Conservation (phyloP, 805 yeast genomes). For the Alloascoidea hylecoeti region DNA sequence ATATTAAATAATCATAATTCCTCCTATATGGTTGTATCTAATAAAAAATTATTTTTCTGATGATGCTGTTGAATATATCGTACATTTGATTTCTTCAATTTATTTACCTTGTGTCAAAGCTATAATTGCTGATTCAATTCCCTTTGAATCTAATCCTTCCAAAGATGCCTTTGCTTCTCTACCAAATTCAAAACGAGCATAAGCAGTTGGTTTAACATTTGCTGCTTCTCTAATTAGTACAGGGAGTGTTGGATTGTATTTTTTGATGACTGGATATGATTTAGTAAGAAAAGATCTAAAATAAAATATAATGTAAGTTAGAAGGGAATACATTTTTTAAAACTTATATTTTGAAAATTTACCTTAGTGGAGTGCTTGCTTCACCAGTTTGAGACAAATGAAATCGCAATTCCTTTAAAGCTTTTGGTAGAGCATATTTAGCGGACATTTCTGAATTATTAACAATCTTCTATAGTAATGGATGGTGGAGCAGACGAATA, state of each 20-base stretch:
- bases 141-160: conserved; percentile 30
- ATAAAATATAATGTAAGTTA: conserved; percentile 2
- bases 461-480: conserved; percentile 3
- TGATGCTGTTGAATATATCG: too few species aligned
- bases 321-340: neutral
- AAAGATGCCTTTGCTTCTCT: conserved; percentile 25
- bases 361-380: conserved; percentile 49
- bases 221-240: conserved; percentile 66
- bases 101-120: too few species aligned
- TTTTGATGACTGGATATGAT: conserved; percentile 51
- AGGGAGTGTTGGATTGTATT: conserved; percentile 52
- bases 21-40: too few species aligned
- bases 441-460: conserved; percentile 11
- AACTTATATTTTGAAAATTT: conserved; percentile 9
- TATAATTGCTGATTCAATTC: conserved; percentile 23
- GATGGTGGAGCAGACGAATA: too few species aligned
- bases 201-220: conserved; percentile 60
- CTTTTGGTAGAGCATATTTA: conserved; percentile 24
- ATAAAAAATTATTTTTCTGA: too few species aligned
- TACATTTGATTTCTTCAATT: too few species aligned
- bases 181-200: conserved; percentile 48
- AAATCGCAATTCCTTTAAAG: conserved; percentile 69
- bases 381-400: conserved; percentile 73
- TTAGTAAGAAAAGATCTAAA: conserved; percentile 41
- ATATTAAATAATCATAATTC: too few species aligned